Evolutionary conservation across 1,284 basidiomycete genomes (phyloP), one percentile per base, ranked within the genome.

Genomic region (Boletus mariae): DNA sequence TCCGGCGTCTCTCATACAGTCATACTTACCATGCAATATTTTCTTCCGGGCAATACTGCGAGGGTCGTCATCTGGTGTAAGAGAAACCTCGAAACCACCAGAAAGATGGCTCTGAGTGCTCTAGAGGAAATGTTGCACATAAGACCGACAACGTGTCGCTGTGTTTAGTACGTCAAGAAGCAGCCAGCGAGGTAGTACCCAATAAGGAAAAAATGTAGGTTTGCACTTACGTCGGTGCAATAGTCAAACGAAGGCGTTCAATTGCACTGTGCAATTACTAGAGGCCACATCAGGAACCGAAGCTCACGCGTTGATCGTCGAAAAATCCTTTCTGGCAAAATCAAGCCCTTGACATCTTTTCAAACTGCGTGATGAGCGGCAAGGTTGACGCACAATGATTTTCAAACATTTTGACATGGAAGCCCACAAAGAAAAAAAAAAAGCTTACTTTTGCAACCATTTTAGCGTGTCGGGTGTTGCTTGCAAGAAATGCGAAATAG

Each of bases 271-370:
- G 31, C 31, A 31, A 12, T 31, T 20, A 20, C 20, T 28, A 47
- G n/a, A 52, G 59, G 42, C 54, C 38, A 49, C 47, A 57, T 64
- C 58, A 57, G 61, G 66, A 57, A 65, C 62, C 53, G 58, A 63
- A 65, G 55, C 56, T 61, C 62, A 43, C 45, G 44, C 46, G 62
- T 62, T 56, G 66, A 69, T 65, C 66, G 51, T 48, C 45, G 53
- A 51, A 64, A 57, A 63, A 40, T 52, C 49, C 15, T 26, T 55
- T 61, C 52, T 40, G 62, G 65, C 25, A 55, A 49, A 51, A 41
- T 26, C 5, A 20, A 68, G 54, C 62, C 64, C 59, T 63, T 63
- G 50, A 55, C 56, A 53, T 34, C 46, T 55, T 54, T 56, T 47
- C 51, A 52, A 54, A 53, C 47, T 45, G 48, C 52, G 56, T 61